phyloP scores from a whole-genome alignment of 2,329 filamentous ascomycete genomes.

The Boeremia lycopersici region DNA sequence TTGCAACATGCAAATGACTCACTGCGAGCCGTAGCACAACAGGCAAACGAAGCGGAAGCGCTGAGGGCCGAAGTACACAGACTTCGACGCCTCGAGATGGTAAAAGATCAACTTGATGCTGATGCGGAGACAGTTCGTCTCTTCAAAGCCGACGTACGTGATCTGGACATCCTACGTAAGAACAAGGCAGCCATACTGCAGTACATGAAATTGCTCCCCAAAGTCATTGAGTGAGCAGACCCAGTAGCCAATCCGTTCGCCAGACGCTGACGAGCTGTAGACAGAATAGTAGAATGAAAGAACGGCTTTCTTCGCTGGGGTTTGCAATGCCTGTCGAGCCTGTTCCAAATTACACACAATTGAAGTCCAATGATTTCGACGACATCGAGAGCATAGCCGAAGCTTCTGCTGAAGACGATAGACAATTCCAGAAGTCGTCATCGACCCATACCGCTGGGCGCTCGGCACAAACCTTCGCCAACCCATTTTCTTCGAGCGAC shows the following conservation, averaged over 20 bases:
- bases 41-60: slow-evolving; percentile 9
- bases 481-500: slow-evolving; percentile 19
- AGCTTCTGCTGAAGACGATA: not conserved
- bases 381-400: slow-evolving; percentile 17
- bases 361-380: slow-evolving; percentile 13
- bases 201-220: slow-evolving; percentile 36
- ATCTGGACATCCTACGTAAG: slow-evolving; percentile 28
- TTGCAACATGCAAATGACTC: slow-evolving; percentile 31
- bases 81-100: slow-evolving; percentile 26
- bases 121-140: slow-evolving; percentile 13
- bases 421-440: slow-evolving; percentile 16
- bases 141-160: slow-evolving; percentile 23
- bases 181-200: slow-evolving; percentile 35
- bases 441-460: slow-evolving; percentile 36
- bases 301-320: slow-evolving; percentile 35
- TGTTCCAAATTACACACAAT: slow-evolving; percentile 27
- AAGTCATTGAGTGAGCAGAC: slow-evolving; percentile 32
- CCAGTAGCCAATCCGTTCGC: not conserved
- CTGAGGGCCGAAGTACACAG: slow-evolving; percentile 23
- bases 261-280: slow-evolving; percentile 25
- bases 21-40: slow-evolving; percentile 17
- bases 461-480: slow-evolving; percentile 24
- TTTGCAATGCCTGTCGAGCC: slow-evolving; percentile 37
- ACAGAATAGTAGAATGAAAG: slow-evolving; percentile 39
- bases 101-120: slow-evolving; percentile 20